Percentiles rank a stretch among this genome's conserved stretches.
Evolutionary conservation across 1,284 basidiomycete genomes (phyloP).

Genomic region (Laetiporus sulphureus): DNA sequence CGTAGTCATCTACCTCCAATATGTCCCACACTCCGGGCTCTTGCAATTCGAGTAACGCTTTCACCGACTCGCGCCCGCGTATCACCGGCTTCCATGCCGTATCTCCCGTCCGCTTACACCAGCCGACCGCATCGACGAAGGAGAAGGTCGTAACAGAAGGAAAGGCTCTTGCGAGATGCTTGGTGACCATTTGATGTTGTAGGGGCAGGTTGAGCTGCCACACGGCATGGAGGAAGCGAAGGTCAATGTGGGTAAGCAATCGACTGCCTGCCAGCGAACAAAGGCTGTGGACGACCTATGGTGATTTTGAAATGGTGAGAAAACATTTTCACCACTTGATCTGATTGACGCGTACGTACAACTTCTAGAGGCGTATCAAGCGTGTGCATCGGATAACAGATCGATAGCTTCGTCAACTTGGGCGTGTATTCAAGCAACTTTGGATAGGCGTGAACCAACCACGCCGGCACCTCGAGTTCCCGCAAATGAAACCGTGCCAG

Average conservation of each 20-base stretch:
- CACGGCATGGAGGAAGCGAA: constrained; percentile 4
- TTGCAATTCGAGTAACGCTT: constrained; percentile 2
- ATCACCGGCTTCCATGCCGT: constrained; percentile 9
- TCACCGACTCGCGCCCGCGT: constrained; percentile 5
- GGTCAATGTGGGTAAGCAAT: constrained; percentile 1
- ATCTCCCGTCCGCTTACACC: constrained; percentile 1
- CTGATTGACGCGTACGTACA: background rate
- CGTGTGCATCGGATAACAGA: constrained; percentile 5
- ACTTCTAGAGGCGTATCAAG: constrained; percentile 3
- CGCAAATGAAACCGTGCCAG: constrained; percentile 1
- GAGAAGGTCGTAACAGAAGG: constrained; percentile 7
- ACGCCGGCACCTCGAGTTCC: constrained; percentile 7
- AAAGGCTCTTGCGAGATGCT: constrained; percentile 3
- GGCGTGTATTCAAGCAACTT: constrained; percentile 3
- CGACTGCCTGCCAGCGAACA: constrained; percentile 4
- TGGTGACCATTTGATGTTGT: constrained; percentile 8
- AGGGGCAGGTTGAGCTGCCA: constrained; percentile 9
- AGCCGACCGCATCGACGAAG: constrained; percentile 8
- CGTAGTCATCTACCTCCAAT: constrained; percentile 6
- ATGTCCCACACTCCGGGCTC: constrained; percentile 1
- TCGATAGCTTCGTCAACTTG: constrained; percentile 1
- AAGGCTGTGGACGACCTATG: constrained; percentile 4
- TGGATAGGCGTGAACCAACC: constrained; percentile 1
- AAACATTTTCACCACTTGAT: background rate
- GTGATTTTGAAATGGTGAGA: background rate